phyloP scores from a whole-genome alignment of 78 protist species.

The Monosiga brevicollis region DNA sequence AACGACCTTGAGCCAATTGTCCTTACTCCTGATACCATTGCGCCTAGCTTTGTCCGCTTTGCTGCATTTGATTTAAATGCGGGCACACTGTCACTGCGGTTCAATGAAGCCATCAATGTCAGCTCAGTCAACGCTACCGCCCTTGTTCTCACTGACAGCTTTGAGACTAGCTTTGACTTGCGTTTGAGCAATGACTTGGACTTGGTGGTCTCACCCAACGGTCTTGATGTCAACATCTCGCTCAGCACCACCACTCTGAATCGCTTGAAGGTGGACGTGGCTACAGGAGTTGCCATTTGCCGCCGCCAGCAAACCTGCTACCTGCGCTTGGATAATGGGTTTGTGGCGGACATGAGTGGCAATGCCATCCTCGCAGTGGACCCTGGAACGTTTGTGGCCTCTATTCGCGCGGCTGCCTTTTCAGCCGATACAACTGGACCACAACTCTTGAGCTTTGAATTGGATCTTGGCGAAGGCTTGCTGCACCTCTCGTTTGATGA shows the following conservation, averaged over 20 bases:
- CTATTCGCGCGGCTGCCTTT: background rate
- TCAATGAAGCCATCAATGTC: background rate
- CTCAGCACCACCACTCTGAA: background rate
- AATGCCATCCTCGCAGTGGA: background rate
- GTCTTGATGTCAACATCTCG: background rate
- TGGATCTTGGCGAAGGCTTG: background rate
- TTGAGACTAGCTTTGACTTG: too few species aligned
- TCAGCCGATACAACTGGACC: background rate
- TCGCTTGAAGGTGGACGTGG: background rate
- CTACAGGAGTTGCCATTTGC: background rate
- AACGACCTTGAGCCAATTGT: background rate
- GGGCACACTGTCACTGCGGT: background rate
- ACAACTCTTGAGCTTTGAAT: background rate
- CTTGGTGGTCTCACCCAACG: background rate
- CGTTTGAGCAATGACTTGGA: background rate
- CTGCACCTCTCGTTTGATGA: background rate
- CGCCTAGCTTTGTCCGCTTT: background rate
- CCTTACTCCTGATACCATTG: background rate
- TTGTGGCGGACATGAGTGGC: background rate
- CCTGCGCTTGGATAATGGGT: background rate
- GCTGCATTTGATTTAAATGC: background rate
- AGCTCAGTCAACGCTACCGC: background rate
- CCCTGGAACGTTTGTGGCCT: background rate
- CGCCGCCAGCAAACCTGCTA: background rate
- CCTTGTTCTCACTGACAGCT: background rate